Percentiles rank a stretch among this genome's conserved stretches.
phyloP scores from a whole-genome alignment of 2,329 filamentous ascomycete genomes.

The Juglanconis oblonga region DNA sequence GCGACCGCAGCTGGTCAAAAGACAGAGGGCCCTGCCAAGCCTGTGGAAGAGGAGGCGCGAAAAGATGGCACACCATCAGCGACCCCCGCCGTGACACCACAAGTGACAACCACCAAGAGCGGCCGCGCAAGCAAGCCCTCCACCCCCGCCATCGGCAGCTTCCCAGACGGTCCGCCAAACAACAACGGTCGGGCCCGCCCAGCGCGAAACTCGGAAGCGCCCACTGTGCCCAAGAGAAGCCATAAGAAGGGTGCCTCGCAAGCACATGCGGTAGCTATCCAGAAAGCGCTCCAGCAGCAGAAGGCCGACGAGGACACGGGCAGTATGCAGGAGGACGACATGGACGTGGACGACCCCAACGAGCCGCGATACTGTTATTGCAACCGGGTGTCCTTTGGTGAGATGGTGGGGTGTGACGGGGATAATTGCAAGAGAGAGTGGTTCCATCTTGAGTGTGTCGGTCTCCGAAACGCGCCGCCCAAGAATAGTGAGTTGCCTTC shows the following conservation, averaged over 20 bases:
- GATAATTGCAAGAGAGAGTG: conserved; percentile 72
- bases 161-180: conserved; percentile 44
- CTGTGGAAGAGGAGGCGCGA: conserved; percentile 43
- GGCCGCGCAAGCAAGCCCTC: conserved; percentile 66
- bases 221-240: conserved; percentile 45
- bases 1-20: conserved; percentile 24
- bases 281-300: conserved; percentile 31
- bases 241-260: conserved; percentile 56
- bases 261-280: conserved; percentile 33
- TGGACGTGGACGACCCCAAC: conserved; percentile 63
- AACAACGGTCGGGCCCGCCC: conserved; percentile 48
- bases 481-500: conserved; percentile 58
- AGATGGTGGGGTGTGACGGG: conserved; percentile 80
- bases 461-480: conserved; percentile 73
- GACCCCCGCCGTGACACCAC: conserved; percentile 43
- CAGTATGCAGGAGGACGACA: conserved; percentile 35
- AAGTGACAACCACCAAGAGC: conserved; percentile 43
- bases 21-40: conserved; percentile 31
- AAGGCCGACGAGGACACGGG: conserved; percentile 25
- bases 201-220: conserved; percentile 43
- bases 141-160: conserved; percentile 58
- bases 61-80: conserved; percentile 37
- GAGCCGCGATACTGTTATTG: conserved; percentile 79
- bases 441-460: conserved; percentile 82
- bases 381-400: conserved; percentile 75